Evolutionary conservation across 345 rosid species (phyloP).

Genomic region (Turritis glabra): DNA sequence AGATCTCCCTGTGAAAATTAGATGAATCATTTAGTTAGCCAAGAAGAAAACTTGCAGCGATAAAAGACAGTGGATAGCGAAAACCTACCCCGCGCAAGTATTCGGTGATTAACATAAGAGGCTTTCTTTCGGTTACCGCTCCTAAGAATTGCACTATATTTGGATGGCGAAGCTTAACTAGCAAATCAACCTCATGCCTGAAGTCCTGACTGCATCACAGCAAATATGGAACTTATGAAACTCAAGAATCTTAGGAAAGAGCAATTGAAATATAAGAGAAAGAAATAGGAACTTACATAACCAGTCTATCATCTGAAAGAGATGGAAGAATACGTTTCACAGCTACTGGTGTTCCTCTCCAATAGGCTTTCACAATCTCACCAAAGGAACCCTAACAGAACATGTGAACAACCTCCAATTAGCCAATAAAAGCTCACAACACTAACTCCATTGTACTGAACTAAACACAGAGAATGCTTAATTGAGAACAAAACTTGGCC

Average conservation of each 20-base stretch:
- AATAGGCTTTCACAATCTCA: conserved; percentile 86
- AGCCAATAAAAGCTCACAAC: conserved; percentile 16
- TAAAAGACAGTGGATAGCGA: conserved; percentile 17
- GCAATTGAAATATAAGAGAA: not conserved
- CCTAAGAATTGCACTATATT: conserved; percentile 97
- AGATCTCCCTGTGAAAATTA: conserved; percentile 79
- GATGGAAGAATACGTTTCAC: conserved; percentile 96
- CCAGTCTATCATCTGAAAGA: conserved; percentile 97
- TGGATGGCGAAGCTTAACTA: conserved; percentile 99
- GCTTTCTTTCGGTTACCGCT: conserved; percentile 98
- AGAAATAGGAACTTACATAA: conserved; percentile 60
- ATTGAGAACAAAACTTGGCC: not conserved
- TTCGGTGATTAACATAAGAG: conserved; percentile 97
- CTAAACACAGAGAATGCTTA: not conserved
- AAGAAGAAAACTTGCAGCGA: conserved; percentile 6
- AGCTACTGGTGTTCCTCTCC: conserved; percentile 99
- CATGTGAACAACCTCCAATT: conserved; percentile 31
- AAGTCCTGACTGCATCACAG: conserved; percentile 83
- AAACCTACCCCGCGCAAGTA: conserved; percentile 87
- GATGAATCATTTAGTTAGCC: conserved; percentile 15
- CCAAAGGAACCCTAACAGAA: conserved; percentile 89
- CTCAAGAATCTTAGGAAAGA: conserved; percentile 9
- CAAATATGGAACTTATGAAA: not conserved
- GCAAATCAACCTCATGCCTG: conserved; percentile 96
- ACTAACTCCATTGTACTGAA: not conserved